Conservation (phyloP, 805 yeast species). For the Candida verbasci region DNA sequence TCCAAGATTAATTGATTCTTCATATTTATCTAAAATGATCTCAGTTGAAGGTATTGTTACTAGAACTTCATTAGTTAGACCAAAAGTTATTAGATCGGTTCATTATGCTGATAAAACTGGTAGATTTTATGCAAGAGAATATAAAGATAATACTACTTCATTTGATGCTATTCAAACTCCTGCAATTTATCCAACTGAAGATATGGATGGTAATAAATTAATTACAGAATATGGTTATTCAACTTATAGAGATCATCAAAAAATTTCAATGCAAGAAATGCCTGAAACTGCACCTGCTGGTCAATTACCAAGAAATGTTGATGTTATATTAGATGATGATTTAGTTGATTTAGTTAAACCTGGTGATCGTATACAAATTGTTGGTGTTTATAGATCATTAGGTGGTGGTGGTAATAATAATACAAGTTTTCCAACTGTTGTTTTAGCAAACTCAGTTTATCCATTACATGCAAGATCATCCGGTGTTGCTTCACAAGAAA, state of each 20-base stretch:
- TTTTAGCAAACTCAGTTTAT: conserved; percentile 85
- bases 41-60: conserved; percentile 95
- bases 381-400: conserved; percentile 88
- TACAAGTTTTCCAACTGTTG: conserved; percentile 74
- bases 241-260: conserved; percentile 91
- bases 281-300: conserved; percentile 98
- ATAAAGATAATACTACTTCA: conserved; percentile 87
- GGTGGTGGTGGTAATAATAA: conserved; percentile 64
- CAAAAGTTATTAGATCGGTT: conserved; percentile 85
- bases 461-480: conserved; percentile 85
- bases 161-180: conserved; percentile 80
- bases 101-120: conserved; percentile 86
- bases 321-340: conserved; percentile 91
- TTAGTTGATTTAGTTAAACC: conserved; percentile 90
- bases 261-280: conserved; percentile 91
- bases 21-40: conserved; percentile 72
- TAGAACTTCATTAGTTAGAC: conserved; percentile 86
- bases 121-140: conserved; percentile 85
- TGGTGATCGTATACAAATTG: conserved; percentile 91
- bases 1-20: conserved; percentile 81
- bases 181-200: conserved; percentile 89
- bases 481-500: conserved; percentile 68
- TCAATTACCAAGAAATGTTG: conserved; percentile 90
- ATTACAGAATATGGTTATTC: conserved; percentile 90
- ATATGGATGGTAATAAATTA: conserved; percentile 83